Percentiles rank a stretch among this genome's conserved stretches.
phyloP scores from a whole-genome alignment of 768 basidiomycete genomes.

The Calocybe indica region DNA sequence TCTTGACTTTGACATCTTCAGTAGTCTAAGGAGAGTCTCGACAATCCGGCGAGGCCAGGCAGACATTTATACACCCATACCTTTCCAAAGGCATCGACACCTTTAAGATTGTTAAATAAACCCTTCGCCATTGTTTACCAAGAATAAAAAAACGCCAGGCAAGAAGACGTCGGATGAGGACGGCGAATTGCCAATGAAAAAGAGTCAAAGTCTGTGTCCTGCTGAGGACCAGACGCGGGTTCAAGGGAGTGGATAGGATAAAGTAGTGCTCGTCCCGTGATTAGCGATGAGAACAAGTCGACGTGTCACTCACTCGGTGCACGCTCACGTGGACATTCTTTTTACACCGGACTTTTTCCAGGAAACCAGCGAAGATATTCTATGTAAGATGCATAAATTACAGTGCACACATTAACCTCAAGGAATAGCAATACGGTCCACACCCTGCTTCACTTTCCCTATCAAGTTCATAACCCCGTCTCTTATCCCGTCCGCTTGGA shows the following conservation, averaged over 20 bases:
- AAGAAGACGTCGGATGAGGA: conserved; percentile 23
- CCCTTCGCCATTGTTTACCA: conserved; percentile 64
- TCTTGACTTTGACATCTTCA: conserved; percentile 99
- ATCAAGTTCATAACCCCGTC: conserved; percentile 86
- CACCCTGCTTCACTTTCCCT: conserved; percentile 85
- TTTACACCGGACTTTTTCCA: conserved; percentile 23
- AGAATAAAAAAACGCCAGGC: conserved; percentile 25
- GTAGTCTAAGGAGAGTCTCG: conserved; percentile 62
- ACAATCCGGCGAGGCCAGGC: background rate
- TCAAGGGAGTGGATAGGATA: conserved; percentile 12
- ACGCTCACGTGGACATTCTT: conserved; percentile 18
- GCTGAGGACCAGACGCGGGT: too few relatives aligned
- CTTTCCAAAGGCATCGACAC: conserved; percentile 99
- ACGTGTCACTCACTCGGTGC: conserved; percentile 32
- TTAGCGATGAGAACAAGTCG: conserved; percentile 5
- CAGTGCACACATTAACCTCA: conserved; percentile 10
- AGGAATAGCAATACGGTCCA: conserved; percentile 53
- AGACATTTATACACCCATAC: conserved; percentile 36
- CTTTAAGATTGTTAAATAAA: conserved; percentile 72
- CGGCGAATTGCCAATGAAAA: conserved; percentile 16
- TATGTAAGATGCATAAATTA: background rate
- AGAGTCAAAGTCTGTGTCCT: conserved; percentile 6
- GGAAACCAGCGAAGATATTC: background rate
- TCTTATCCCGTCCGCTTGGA: conserved; percentile 83
- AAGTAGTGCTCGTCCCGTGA: conserved; percentile 11